Conservation (phyloP, 169 alveolate species). For the Condylostoma magnum region DNA sequence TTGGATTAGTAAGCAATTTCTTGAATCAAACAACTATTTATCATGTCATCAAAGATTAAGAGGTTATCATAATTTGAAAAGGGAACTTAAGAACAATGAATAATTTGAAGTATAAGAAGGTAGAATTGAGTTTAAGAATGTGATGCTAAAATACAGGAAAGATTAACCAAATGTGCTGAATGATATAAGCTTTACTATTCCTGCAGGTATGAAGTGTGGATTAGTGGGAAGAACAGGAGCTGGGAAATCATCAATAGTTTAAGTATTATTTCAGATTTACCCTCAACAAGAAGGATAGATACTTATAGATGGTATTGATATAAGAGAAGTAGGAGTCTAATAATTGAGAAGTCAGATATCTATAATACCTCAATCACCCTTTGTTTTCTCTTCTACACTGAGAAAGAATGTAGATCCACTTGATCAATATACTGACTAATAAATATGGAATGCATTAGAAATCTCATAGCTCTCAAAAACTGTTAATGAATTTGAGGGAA, state of each 20-base stretch:
- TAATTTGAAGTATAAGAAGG: conserved; percentile 41
- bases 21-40: neutral
- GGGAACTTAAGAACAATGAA: neutral
- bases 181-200: conserved; percentile 60
- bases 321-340: conserved; percentile 41
- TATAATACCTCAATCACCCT: conserved; percentile 76
- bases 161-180: conserved; percentile 72
- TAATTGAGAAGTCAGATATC: conserved; percentile 57
- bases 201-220: conserved; percentile 76
- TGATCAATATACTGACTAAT: conserved; percentile 64
- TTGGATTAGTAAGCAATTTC: neutral
- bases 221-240: conserved; percentile 95
- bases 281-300: conserved; percentile 60
- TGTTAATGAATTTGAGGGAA: conserved; percentile 31
- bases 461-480: conserved; percentile 49
- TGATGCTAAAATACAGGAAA: conserved; percentile 78
- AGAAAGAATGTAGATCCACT: conserved; percentile 92
- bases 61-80: neutral
- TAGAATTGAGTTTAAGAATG: conserved; percentile 57
- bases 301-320: conserved; percentile 66
- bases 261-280: conserved; percentile 75
- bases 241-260: conserved; percentile 90
- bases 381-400: conserved; percentile 82
- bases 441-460: conserved; percentile 64
- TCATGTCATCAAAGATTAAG: neutral